Conservation (phyloP, 129 eudicot genomes). For the Glebionis coronaria region DNA sequence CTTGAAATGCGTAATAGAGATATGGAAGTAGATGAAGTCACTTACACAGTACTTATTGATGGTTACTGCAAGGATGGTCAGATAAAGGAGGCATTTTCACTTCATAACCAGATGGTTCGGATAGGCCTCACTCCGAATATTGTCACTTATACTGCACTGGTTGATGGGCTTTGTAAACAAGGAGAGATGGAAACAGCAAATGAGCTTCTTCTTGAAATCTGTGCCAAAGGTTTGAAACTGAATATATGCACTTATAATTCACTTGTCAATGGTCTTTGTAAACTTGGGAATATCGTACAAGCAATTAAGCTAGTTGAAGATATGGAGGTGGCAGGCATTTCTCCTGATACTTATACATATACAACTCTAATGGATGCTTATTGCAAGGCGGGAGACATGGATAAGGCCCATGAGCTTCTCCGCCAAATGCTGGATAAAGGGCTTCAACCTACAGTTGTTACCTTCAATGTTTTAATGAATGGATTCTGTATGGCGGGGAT, state of each 20-base stretch:
- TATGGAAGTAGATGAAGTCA: slow-evolving; percentile 65
- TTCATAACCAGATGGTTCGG: slow-evolving; percentile 85
- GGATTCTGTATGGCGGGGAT: slow-evolving; percentile 87
- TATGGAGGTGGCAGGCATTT: slow-evolving; percentile 65
- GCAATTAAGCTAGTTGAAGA: slow-evolving; percentile 73
- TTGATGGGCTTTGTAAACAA: slow-evolving; percentile 85
- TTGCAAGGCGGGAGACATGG: slow-evolving; percentile 78
- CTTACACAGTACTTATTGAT: slow-evolving; percentile 74
- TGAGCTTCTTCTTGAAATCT: slow-evolving; percentile 75
- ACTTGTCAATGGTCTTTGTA: slow-evolving; percentile 89
- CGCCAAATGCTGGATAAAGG: slow-evolving; percentile 69
- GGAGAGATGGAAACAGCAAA: slow-evolving; percentile 87
- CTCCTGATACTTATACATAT: slow-evolving; percentile 71
- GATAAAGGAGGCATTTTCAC: slow-evolving; percentile 65
- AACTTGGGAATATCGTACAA: slow-evolving; percentile 58
- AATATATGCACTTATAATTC: slow-evolving; percentile 77
- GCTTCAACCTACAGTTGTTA: slow-evolving; percentile 78
- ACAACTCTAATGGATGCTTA: slow-evolving; percentile 92
- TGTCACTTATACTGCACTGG: slow-evolving; percentile 82
- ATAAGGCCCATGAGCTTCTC: slow-evolving; percentile 69
- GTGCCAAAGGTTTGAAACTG: slow-evolving; percentile 72
- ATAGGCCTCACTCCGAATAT: slow-evolving; percentile 70
- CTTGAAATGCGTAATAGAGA: slow-evolving; percentile 58
- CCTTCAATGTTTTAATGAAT: slow-evolving; percentile 89
- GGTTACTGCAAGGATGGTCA: slow-evolving; percentile 90